These are phyloP conservation scores for Neurospora sp. DNA, from an alignment of 2,329 filamentous ascomycete genomes.

Conservation along the genomic window DNA sequence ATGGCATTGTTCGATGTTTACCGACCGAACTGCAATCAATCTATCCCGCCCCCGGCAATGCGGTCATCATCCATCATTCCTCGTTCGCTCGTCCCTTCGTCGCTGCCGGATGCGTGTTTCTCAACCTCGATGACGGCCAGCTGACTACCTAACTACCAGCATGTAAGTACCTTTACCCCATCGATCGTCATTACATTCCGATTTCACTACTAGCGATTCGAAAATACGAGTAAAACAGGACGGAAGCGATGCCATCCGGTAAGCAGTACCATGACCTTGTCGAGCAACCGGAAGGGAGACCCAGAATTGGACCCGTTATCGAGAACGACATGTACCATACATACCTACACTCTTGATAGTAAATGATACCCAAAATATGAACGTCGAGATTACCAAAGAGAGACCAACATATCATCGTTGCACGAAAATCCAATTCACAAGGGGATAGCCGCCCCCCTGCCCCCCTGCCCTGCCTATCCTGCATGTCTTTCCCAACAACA, in stretches of 20 bases:
- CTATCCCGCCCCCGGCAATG: not conserved
- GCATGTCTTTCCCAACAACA: not conserved
- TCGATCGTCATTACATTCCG: not conserved
- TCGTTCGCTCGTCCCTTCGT: not conserved
- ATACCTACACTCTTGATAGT: too few species aligned
- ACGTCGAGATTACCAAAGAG: too few species aligned
- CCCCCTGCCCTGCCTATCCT: not conserved
- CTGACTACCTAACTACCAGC: not conserved
- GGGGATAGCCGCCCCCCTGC: not conserved
- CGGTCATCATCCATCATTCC: not conserved
- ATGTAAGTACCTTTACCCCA: not conserved
- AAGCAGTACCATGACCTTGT: not conserved
- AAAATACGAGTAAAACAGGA: not conserved
- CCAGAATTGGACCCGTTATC: not conserved
- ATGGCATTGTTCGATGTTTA: not conserved
- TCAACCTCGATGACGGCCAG: not conserved
- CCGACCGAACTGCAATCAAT: not conserved
- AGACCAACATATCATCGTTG: not conserved
- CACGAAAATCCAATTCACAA: not conserved
- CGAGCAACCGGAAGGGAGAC: not conserved
- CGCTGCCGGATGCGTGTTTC: not conserved
- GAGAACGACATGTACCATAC: too few species aligned
- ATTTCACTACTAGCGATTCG: not conserved
- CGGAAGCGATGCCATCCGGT: not conserved
- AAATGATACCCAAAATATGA: too few species aligned